Conservation (phyloP, 2,329 filamentous ascomycete genomes). For the Blastomyces gilchristii region DNA sequence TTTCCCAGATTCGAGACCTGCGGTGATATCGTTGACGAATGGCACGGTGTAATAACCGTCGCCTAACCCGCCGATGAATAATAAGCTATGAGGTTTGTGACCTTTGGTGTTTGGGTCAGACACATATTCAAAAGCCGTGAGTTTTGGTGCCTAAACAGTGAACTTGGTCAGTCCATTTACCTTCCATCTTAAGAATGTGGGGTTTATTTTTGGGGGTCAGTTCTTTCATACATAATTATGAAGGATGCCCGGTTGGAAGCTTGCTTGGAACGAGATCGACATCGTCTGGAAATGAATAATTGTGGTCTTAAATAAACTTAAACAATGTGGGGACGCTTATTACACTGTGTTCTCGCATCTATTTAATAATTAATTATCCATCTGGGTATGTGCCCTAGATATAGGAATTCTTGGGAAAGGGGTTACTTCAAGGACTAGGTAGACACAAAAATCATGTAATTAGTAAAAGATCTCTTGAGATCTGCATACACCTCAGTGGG, state of each 20-base stretch:
- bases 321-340: background rate
- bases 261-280: background rate
- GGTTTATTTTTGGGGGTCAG: background rate
- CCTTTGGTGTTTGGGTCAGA: constrained; percentile 15
- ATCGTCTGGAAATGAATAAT: background rate
- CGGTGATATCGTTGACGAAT: constrained; percentile 43
- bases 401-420: background rate
- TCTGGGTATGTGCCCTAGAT: background rate
- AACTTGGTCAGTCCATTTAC: background rate
- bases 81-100: constrained; percentile 38
- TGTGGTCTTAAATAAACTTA: background rate
- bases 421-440: background rate
- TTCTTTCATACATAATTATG: constrained; percentile 29
- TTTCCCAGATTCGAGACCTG: constrained; percentile 36
- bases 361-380: background rate
- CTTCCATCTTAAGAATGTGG: background rate
- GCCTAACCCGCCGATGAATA: constrained; percentile 51
- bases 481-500: no score
- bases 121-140: constrained; percentile 35
- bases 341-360: background rate
- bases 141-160: constrained; percentile 25
- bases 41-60: constrained; percentile 48
- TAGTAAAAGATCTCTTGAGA: no score
- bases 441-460: no score
- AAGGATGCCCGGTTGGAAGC: constrained; percentile 22